Conservation (phyloP, 1,284 basidiomycete genomes). For the Puccinia sorghi region DNA sequence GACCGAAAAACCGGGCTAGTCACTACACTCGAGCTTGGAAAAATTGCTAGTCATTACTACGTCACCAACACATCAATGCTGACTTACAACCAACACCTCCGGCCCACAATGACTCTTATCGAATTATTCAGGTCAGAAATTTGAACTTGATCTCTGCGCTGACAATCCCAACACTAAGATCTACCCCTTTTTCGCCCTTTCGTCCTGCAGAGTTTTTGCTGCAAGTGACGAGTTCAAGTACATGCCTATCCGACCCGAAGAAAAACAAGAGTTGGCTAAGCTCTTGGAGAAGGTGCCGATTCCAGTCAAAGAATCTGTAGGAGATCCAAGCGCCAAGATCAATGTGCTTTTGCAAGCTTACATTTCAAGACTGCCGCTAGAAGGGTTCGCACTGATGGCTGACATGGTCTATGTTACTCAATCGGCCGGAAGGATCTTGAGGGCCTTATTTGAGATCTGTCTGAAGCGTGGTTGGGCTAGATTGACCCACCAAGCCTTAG, state of each 20-base stretch:
- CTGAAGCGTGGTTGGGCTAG: constrained; percentile 97
- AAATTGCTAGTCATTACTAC: constrained; percentile 96
- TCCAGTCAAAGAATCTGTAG: constrained; percentile 93
- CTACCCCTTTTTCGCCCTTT: neutral
- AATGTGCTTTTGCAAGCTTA: constrained; percentile 94
- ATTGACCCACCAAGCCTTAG: constrained; percentile 83
- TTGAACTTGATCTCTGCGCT: constrained; percentile 7
- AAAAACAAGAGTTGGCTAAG: constrained; percentile 77
- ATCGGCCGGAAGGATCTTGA: constrained; percentile 70
- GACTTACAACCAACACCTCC: constrained; percentile 91
- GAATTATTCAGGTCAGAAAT: constrained; percentile 71
- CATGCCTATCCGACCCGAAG: constrained; percentile 70
- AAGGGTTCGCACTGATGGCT: constrained; percentile 93
- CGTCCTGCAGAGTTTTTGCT: constrained; percentile 74
- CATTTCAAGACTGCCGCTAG: constrained; percentile 90
- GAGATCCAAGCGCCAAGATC: constrained; percentile 95
- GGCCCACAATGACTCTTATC: constrained; percentile 79
- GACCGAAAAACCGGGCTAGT: constrained; percentile 85
- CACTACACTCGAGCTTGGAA: constrained; percentile 85
- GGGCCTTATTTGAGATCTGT: constrained; percentile 98
- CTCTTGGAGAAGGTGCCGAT: constrained; percentile 93
- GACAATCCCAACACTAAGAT: neutral
- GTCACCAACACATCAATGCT: constrained; percentile 95
- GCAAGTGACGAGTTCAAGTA: constrained; percentile 96
- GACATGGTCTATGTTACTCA: constrained; percentile 80